phyloP scores from a whole-genome alignment of 1,284 basidiomycete species.

The Xerocomus nothofagi region DNA sequence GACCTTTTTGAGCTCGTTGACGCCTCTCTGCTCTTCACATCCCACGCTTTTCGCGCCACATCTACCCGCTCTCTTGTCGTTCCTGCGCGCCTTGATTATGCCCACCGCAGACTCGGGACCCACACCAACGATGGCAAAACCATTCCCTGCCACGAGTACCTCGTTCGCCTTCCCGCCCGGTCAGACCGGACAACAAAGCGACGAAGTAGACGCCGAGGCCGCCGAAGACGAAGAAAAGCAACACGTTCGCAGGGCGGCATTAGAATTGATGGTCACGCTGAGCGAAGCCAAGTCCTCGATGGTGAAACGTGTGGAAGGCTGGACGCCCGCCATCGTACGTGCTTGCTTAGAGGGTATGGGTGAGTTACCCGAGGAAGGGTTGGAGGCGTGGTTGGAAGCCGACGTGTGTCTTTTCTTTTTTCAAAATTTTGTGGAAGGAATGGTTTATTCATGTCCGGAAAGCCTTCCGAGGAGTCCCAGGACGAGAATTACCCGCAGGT shows the following conservation, averaged over 20 bases:
- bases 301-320: constrained; percentile 65
- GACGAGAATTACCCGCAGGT: constrained; percentile 73
- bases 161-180: constrained; percentile 58
- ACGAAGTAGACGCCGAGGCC: constrained; percentile 41
- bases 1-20: constrained; percentile 66
- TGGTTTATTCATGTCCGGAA: constrained; percentile 13
- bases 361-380: constrained; percentile 63
- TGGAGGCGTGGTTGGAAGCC: constrained; percentile 66
- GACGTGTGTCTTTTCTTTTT: constrained; percentile 52
- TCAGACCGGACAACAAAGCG: constrained; percentile 19
- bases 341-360: constrained; percentile 81
- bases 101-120: constrained; percentile 67
- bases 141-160: constrained; percentile 48
- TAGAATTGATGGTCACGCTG: constrained; percentile 78
- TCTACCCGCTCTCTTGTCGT: constrained; percentile 58
- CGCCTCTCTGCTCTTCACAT: constrained; percentile 66
- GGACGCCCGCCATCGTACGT: constrained; percentile 65
- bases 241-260: constrained; percentile 59
- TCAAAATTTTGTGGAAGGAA: too few relatives aligned
- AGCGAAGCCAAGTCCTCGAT: constrained; percentile 66
- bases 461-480: constrained; percentile 68
- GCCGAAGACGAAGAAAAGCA: constrained; percentile 54
- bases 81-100: constrained; percentile 64
- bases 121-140: constrained; percentile 69
- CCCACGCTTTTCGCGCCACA: constrained; percentile 70